Base-by-base conservation (phyloP, 2,329 filamentous ascomycete species). In the Aspergillus sp. region DNA sequence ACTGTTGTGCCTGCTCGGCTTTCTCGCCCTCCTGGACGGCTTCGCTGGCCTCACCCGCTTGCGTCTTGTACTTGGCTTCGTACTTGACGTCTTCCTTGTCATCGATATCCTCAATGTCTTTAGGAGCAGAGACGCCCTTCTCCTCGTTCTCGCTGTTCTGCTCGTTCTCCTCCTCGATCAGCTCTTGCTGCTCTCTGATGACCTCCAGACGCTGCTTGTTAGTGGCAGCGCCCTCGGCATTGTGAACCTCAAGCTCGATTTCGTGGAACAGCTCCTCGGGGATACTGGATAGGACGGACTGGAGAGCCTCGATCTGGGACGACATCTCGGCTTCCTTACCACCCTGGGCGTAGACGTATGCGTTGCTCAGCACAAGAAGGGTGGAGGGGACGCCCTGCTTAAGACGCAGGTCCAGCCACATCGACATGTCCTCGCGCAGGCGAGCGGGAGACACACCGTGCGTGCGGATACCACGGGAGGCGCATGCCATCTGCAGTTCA, bases 131-230 rank as follows among this genome's bases (percentile, higher is more conserved):
- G 54, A 90, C 84, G 11, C 90, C 90, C 42, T 86, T 87, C 70
- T 88, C 88, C 75, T 90, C 87, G 77, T 90, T 91, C 75, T 89
- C 86, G 73, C 92, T 86, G 71, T 91, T 90, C 80, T 99, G 94
- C 81, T 95, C 86, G 65, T 94, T 96, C 82, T 99, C 95, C 75
- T 99, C 95, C 65, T 96, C 89, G 60, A 99, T 99, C 64, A 99
- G 87, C 75, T 97, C 95, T 77, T 99, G 91, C 82, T 99, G 95
- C 82, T 99, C 95, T 85, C 92, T 96, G 74, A 99, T 85, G 15
- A 99, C 95, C 82, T 99, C 95, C 44, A 99, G 89, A 75, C 95
- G 90, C 83, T 98, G 95, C 85, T 96, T 97, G 86, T 99, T 99
- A 66, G 95, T 99, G 23, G 95, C 95, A 10, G 93, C 94, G 63